Evolutionary conservation across 140 eudicot genomes (phyloP).

Genomic region (Senecio squalidus): DNA sequence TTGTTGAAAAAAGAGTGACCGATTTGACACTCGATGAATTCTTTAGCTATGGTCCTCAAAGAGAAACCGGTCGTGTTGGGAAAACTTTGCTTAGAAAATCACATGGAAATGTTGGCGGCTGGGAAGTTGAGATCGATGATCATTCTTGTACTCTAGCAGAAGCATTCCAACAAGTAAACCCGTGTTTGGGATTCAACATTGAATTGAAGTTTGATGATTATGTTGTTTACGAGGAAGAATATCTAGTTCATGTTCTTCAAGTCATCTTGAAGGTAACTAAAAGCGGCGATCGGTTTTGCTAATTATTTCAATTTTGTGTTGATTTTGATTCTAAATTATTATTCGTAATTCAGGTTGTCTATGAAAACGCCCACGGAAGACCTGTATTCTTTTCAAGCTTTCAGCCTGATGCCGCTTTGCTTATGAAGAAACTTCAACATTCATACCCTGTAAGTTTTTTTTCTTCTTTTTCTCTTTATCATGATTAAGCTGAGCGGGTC

Average conservation of each 20-base stretch:
- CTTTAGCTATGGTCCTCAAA: constrained; percentile 75
- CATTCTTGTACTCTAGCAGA: constrained; percentile 60
- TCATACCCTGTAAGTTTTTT: constrained; percentile 55
- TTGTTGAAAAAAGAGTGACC: constrained; percentile 67
- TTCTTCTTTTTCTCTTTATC: not conserved
- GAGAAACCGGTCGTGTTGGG: constrained; percentile 39
- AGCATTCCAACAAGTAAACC: constrained; percentile 65
- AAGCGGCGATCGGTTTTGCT: not conserved
- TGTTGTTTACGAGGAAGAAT: constrained; percentile 51
- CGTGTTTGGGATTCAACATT: constrained; percentile 77
- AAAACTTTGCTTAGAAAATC: constrained; percentile 58
- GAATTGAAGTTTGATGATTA: constrained; percentile 85
- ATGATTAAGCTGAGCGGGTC: not conserved
- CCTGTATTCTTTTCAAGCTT: constrained; percentile 65
- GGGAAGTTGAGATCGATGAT: constrained; percentile 77
- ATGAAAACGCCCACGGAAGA: constrained; percentile 52
- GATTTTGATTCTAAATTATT: not conserved
- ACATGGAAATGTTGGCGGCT: constrained; percentile 50
- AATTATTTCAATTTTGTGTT: not conserved
- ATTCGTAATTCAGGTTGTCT: constrained; percentile 44
- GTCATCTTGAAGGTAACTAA: constrained; percentile 44
- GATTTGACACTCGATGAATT: constrained; percentile 60
- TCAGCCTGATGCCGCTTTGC: constrained; percentile 84
- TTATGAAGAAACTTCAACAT: constrained; percentile 64
- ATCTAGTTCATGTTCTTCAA: constrained; percentile 48